Conservation (phyloP, 495 filamentous ascomycete species). For the Chaetomium fimeti region DNA sequence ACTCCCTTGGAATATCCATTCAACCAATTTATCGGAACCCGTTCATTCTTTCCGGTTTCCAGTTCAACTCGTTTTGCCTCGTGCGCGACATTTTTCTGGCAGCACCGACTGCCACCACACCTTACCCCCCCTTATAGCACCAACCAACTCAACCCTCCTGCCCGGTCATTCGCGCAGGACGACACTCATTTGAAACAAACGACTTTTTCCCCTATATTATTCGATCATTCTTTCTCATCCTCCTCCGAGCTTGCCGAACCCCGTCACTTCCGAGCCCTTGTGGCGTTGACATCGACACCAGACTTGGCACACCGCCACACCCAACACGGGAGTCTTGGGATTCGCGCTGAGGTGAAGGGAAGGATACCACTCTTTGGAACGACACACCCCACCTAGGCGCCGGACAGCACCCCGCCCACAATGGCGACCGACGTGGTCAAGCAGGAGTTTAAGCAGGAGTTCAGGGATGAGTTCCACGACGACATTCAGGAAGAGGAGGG, state of each 20-base stretch:
- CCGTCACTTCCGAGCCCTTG: neutral
- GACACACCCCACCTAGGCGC: neutral
- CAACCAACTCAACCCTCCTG: constrained; percentile 30
- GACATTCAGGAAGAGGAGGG: constrained; percentile 35
- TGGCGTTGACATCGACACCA: neutral
- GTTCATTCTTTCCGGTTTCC: constrained; percentile 44
- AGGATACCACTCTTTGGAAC: constrained; percentile 8
- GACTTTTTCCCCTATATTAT: constrained; percentile 26
- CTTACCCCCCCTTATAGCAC: neutral
- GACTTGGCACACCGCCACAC: neutral
- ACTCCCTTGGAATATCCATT: constrained; percentile 42
- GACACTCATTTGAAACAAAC: constrained; percentile 36
- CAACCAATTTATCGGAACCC: constrained; percentile 33
- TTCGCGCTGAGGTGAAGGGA: neutral
- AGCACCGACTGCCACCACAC: constrained; percentile 7
- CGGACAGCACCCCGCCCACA: constrained; percentile 20
- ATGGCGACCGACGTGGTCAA: constrained; percentile 37
- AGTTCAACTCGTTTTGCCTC: constrained; percentile 36
- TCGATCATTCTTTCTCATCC: constrained; percentile 19
- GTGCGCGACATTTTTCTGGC: constrained; percentile 19
- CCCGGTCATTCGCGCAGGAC: constrained; percentile 33
- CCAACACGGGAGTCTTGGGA: neutral
- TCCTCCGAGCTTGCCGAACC: neutral
- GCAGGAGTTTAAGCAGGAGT: constrained; percentile 6
- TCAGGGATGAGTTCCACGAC: neutral